Evolutionary conservation across 169 alveolate genomes (phyloP), one percentile per base, ranked within the genome.

Genomic region (Hepatocystis sp.): DNA sequence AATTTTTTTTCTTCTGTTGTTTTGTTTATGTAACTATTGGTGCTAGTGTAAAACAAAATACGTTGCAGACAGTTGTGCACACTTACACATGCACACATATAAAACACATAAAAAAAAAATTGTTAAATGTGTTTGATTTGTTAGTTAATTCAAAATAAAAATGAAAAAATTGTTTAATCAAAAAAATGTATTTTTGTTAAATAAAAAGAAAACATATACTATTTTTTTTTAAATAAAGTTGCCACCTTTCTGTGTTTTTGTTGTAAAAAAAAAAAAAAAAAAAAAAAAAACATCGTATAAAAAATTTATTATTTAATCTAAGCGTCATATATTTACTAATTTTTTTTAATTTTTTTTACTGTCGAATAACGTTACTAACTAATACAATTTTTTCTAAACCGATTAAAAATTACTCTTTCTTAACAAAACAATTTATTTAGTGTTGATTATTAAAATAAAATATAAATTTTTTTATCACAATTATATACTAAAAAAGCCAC

Each of bases 281-380:
- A n/a, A n/a, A n/a, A n/a, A n/a, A n/a, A n/a, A n/a, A n/a, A n/a
- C 66, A 67, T 67, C 53, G 67, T 52, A 67, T 44, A 36, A 13
- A 47, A 21, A 51, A 28, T 30, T 67, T 36, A 21, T 42, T 8
- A 27, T 52, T 67, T 51, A 34, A 52, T n/a, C n/a, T n/a, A n/a
- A n/a, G n/a, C n/a, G n/a, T n/a, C n/a, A n/a, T n/a, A n/a, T n/a
- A n/a, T n/a, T n/a, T n/a, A n/a, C n/a, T n/a, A n/a, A n/a, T 42
- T 60, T 56, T 30, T 28, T 1, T 56, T 21, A 8, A 21, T 11
- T 61, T 17, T 53, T 53, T 53, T 17, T 32, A n/a, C 27, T 28
- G 30, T 44, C 39, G 32, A 44, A 52, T 40, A 39, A 28, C 34
- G 23, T 40, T 30, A 25, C 42, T 28, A 34, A 44, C 36, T 53